Conservation (phyloP, 306 rosid species). For the Comarum palustre region DNA sequence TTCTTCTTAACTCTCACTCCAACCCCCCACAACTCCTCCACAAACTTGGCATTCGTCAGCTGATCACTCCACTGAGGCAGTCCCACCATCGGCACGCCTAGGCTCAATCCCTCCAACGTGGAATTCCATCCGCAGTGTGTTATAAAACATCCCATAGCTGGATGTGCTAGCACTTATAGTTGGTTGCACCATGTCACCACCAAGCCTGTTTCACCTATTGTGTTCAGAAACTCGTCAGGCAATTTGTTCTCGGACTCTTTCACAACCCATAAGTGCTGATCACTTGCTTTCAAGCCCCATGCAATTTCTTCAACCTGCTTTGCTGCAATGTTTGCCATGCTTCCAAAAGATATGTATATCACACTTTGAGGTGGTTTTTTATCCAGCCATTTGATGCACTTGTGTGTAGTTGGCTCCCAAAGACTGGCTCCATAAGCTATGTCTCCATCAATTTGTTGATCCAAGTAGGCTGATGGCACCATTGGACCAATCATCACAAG, state of each 20-base stretch:
- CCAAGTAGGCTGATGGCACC: conserved; percentile 52
- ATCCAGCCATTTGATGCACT: conserved; percentile 34
- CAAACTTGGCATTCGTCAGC: conserved; percentile 43
- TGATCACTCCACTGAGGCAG: conserved; percentile 53
- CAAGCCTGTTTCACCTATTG: conserved; percentile 24
- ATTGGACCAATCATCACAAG: conserved; percentile 39
- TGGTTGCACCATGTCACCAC: conserved; percentile 47
- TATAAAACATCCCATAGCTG: conserved; percentile 41
- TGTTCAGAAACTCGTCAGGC: conserved; percentile 11
- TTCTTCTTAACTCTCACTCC: conserved; percentile 39
- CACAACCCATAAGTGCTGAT: conserved; percentile 33
- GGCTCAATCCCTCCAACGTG: conserved; percentile 39
- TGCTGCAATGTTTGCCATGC: conserved; percentile 24
- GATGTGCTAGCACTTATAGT: conserved; percentile 35
- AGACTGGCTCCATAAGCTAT: conserved; percentile 33
- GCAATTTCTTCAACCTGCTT: conserved; percentile 42
- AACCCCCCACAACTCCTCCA: conserved; percentile 47
- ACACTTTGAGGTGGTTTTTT: conserved; percentile 27
- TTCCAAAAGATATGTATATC: conserved; percentile 40
- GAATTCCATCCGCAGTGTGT: conserved; percentile 57
- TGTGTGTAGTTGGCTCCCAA: conserved; percentile 27
- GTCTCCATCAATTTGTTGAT: conserved; percentile 35
- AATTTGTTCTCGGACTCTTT: conserved; percentile 30
- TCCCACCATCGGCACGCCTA: conserved; percentile 47
- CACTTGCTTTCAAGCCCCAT: conserved; percentile 33